Base-by-base conservation (phyloP, 1,284 basidiomycete species). In the Kwoniella shivajii region DNA sequence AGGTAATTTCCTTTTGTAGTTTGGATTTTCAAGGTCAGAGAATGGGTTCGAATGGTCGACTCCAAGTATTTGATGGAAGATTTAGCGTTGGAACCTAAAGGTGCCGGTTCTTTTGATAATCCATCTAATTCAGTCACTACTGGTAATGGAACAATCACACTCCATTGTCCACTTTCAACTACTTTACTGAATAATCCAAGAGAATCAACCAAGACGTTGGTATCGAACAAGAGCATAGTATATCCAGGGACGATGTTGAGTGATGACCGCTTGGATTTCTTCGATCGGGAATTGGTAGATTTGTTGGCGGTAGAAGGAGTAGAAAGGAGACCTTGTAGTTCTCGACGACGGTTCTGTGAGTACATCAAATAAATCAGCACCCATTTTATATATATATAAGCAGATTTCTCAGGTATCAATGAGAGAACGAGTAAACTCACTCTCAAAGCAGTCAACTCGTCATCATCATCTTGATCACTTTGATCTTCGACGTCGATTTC, bases 121-220 rank as follows among this genome's bases (percentile, higher is more conserved):
- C 94, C 92, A 67, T 99, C 95, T 10, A 99, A 86, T 70, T 99
- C 95, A 81, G 94, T 97, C 67, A 98, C 84, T 54, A 96, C 95
- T 0, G 92, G 92, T 2, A 97, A 84, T 3, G 95, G 95, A 0
- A 99, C 82, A 54, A 99, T 82, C 49, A 96, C 82, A 0, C 89
- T 96, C 92, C 92, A 99, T 39, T 81, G 81, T 29, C 86, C 80
- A 60, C 86, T 86, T 73, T 95, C 88, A 57, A 98, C 82, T 56
- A 98, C 81, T 11, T 86, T 83, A 2, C 84, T 76, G 60, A 98
- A 83, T 59, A 88, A 80, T 0, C 85, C 76, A 5, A 95, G 80
- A 0, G 89, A 89, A 0, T 89, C 89, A 5, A 97, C 83, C 0
- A 97, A 80, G 57, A 97, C 88, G 79, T 98, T 98, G 47, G 94